These are phyloP conservation scores for Blastomyces percursus DNA, from an alignment of 2,329 filamentous ascomycete species.

Conservation along the genomic window DNA sequence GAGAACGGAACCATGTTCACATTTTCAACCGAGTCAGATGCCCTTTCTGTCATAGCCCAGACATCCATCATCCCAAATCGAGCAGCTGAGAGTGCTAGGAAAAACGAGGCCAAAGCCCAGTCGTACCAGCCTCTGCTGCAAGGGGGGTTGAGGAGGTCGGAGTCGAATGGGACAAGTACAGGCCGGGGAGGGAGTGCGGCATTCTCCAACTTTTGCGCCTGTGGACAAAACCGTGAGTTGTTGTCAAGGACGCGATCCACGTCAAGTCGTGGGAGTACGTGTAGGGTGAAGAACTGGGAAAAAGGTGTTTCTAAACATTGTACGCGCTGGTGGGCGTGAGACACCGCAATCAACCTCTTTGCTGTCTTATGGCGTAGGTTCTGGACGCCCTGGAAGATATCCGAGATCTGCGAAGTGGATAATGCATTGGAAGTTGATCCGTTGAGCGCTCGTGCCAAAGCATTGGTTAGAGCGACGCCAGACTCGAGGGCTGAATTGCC, in stretches of 20 bases:
- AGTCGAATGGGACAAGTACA: neutral
- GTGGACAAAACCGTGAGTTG: neutral
- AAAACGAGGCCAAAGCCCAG: neutral
- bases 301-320: neutral
- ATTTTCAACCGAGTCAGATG: neutral
- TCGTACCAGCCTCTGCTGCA: neutral
- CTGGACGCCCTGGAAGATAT: neutral
- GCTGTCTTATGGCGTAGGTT: neutral
- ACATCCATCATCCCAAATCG: neutral
- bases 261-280: neutral
- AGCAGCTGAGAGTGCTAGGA: neutral
- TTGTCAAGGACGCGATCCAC: neutral
- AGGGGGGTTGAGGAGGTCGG: neutral
- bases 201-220: neutral
- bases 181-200: neutral
- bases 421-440: neutral
- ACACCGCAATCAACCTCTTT: neutral
- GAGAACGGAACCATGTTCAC: neutral
- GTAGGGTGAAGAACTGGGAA: neutral
- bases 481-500: constrained; percentile 17
- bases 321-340: neutral
- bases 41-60: neutral
- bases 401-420: neutral
- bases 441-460: neutral
- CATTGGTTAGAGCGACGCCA: constrained; percentile 9